A percentile compares a stretch with the other conserved stretches of the same genome.
Conservation (phyloP, 257 asterid species). For the Scutellaria galericulata region DNA sequence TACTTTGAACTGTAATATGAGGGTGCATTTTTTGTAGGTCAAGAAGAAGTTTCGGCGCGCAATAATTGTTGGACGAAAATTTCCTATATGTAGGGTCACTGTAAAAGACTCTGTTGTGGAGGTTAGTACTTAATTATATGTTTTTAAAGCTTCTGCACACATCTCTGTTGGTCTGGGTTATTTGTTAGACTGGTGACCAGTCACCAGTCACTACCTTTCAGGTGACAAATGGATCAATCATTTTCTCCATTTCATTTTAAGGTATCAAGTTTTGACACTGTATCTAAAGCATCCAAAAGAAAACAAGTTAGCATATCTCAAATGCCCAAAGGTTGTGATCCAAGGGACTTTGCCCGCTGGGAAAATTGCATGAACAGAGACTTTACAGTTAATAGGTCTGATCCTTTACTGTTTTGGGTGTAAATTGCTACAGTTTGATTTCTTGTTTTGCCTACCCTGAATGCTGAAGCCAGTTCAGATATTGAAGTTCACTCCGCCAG, state of each 20-base stretch:
- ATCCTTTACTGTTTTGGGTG: conserved; percentile 24
- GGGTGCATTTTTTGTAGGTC: conserved; percentile 53
- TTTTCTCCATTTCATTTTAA: conserved; percentile 36
- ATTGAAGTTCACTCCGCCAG: conserved; percentile 7
- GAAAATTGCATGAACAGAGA: conserved; percentile 76
- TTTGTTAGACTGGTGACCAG: conserved; percentile 9
- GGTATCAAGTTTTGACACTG: conserved; percentile 93
- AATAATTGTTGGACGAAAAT: conserved; percentile 68
- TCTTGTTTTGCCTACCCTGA: conserved; percentile 10
- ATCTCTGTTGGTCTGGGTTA: conserved; percentile 12
- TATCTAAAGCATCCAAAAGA: conserved; percentile 39
- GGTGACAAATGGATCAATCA: conserved; percentile 22
- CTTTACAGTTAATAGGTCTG: conserved; percentile 89
- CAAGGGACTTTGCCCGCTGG: conserved; percentile 69
- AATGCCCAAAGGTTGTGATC: conserved; percentile 55
- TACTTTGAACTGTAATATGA: conserved; percentile 31
- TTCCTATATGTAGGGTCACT: conserved; percentile 82
- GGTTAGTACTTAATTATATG: conserved; percentile 56
- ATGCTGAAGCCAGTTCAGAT: conserved; percentile 30
- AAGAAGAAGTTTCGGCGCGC: conserved; percentile 51
- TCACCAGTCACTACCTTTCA: not conserved
- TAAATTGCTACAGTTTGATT: conserved; percentile 24
- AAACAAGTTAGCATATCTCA: conserved; percentile 37
- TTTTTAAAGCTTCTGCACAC: conserved; percentile 28
- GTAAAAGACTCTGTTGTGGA: conserved; percentile 64